phyloP scores from a whole-genome alignment of 352 stramenopile species.

The Plasmopara muralis region DNA sequence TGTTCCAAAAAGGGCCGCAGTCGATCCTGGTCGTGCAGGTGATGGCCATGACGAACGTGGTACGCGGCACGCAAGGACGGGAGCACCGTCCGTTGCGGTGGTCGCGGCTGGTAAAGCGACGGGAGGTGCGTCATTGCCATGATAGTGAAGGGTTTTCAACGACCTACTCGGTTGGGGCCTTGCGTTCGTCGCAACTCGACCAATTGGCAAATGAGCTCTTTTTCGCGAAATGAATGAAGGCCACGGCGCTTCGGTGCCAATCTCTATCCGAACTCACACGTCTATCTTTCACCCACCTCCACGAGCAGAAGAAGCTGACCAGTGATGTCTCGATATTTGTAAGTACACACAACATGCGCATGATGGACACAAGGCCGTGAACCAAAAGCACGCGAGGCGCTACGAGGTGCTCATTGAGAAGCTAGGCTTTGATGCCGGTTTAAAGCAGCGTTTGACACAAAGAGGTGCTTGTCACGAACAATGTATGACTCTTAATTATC shows the following conservation, averaged over 20 bases:
- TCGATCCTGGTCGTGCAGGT: too few species aligned
- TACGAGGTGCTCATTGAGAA: too few species aligned
- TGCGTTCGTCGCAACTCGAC: conserved; percentile 1
- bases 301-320: conserved; percentile 26
- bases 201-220: conserved; percentile 29
- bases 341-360: conserved; percentile 2
- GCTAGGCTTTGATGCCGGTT: too few species aligned
- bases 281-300: conserved; percentile 22
- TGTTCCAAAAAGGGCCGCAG: conserved; percentile 9
- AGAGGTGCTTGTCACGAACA: too few species aligned
- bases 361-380: conserved; percentile 6
- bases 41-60: conserved; percentile 7
- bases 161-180: neutral
- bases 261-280: conserved; percentile 18
- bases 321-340: conserved; percentile 17
- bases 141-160: too few species aligned
- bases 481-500: too few species aligned
- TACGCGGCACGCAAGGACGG: conserved; percentile 24
- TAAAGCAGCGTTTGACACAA: too few species aligned
- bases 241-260: conserved; percentile 4
- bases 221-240: conserved; percentile 18
- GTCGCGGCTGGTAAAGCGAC: conserved; percentile 17
- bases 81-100: conserved; percentile 8
- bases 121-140: conserved; percentile 31
- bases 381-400: conserved; percentile 14